phyloP scores from a whole-genome alignment of 192 early-diverging fungal genomes.

The Helicostylum pulchrum region DNA sequence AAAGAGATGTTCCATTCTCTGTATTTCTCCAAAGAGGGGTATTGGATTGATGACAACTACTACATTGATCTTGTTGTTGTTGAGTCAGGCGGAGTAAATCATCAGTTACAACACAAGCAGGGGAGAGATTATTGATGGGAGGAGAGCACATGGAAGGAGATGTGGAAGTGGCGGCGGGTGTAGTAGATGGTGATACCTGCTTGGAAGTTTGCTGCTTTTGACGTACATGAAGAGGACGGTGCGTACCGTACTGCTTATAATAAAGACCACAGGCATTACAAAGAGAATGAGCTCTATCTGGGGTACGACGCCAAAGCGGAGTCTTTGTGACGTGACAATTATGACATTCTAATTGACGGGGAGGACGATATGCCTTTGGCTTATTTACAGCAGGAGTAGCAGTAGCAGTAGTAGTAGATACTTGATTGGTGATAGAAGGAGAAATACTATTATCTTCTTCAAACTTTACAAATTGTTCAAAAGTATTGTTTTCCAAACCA shows the following conservation, averaged over 20 bases:
- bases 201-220: conserved; percentile 22
- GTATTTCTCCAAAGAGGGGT: conserved; percentile 79
- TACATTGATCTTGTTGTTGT: conserved; percentile 37
- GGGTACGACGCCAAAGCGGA: conserved; percentile 86
- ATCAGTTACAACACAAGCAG: conserved; percentile 17
- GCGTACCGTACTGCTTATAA: conserved; percentile 86
- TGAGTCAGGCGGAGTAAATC: conserved; percentile 13
- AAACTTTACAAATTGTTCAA: conserved; percentile 31
- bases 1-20: conserved; percentile 66
- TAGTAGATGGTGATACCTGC: conserved; percentile 1
- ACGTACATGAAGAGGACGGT: conserved; percentile 60
- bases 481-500: neutral
- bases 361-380: conserved; percentile 31
- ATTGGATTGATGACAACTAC: conserved; percentile 67
- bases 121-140: conserved; percentile 10
- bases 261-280: conserved; percentile 98
- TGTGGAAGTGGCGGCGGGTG: neutral
- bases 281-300: conserved; percentile 70
- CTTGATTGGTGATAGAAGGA: too few species aligned
- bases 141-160: neutral
- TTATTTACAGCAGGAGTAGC: neutral
- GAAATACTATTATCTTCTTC: conserved; percentile 14
- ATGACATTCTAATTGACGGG: conserved; percentile 48
- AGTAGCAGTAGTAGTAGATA: neutral
- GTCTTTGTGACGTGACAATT: conserved; percentile 84